Percentiles rank a stretch among this genome's conserved stretches.
These are phyloP conservation scores for Boletus fagicola DNA, from an alignment of 768 basidiomycete genomes.

Conservation along the genomic window DNA sequence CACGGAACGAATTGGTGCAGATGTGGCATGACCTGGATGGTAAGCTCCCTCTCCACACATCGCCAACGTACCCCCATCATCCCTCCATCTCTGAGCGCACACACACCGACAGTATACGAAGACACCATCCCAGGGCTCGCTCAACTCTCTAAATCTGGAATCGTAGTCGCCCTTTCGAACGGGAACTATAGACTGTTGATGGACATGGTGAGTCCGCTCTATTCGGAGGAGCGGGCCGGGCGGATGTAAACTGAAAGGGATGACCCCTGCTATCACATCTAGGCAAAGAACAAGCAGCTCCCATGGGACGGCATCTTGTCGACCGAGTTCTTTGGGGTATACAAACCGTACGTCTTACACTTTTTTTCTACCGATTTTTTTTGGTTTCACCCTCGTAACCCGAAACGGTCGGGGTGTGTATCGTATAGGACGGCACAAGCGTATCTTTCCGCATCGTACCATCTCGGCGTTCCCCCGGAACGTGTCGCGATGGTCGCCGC, in stretches of 20 bases:
- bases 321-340: conserved; percentile 55
- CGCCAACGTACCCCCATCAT: background rate
- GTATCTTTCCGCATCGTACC: conserved; percentile 48
- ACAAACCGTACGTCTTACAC: conserved; percentile 56
- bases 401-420: too few species aligned
- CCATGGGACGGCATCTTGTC: conserved; percentile 68
- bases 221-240: too few species aligned
- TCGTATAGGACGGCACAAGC: conserved; percentile 42
- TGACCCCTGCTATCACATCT: background rate
- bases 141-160: conserved; percentile 47
- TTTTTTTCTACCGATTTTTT: background rate
- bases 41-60: conserved; percentile 16
- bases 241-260: too few species aligned
- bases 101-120: conserved; percentile 48
- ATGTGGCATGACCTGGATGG: conserved; percentile 64
- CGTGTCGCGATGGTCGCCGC: conserved; percentile 65
- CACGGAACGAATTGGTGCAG: conserved; percentile 44
- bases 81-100: conserved; percentile 37
- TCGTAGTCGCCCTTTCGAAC: conserved; percentile 59
- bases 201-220: conserved; percentile 47
- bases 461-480: conserved; percentile 45
- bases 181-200: conserved; percentile 60
- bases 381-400: too few species aligned
- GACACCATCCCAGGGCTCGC: conserved; percentile 51
- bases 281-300: conserved; percentile 61